phyloP scores from a whole-genome alignment of 805 yeast genomes.

The Tetrapisispora nanseiensis region DNA sequence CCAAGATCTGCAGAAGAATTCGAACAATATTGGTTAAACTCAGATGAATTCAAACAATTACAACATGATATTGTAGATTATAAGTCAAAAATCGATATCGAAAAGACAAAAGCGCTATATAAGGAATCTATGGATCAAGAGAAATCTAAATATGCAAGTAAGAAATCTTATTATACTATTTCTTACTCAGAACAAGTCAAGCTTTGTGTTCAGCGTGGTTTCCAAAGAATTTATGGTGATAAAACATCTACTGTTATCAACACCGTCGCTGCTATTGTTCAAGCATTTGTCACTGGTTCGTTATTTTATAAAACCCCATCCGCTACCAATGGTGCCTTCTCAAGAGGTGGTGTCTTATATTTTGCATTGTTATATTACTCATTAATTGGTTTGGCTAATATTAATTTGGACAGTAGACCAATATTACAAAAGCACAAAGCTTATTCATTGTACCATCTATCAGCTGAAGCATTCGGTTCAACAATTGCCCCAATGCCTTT shows the following conservation, averaged over 20 bases:
- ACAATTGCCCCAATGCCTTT: constrained; percentile 54
- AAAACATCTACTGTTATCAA: constrained; percentile 36
- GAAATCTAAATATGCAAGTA: constrained; percentile 18
- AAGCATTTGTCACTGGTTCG: constrained; percentile 57
- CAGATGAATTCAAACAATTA: constrained; percentile 33
- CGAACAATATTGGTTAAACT: constrained; percentile 35
- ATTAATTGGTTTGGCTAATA: constrained; percentile 40
- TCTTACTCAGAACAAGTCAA: constrained; percentile 37
- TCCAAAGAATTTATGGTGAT: constrained; percentile 49
- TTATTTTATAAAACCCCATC: constrained; percentile 45
- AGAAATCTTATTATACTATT: constrained; percentile 21
- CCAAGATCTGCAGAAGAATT: constrained; percentile 52
- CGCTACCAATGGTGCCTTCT: constrained; percentile 46
- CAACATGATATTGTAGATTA: constrained; percentile 35
- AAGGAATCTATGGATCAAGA: constrained; percentile 23
- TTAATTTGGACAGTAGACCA: constrained; percentile 43
- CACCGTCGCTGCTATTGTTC: constrained; percentile 31
- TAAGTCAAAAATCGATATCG: constrained; percentile 20
- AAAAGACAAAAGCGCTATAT: constrained; percentile 30
- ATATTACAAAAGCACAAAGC: constrained; percentile 62
- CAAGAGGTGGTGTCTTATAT: constrained; percentile 55
- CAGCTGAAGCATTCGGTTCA: constrained; percentile 61
- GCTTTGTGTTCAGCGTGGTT: constrained; percentile 41
- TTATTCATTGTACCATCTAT: constrained; percentile 63
- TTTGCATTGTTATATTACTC: constrained; percentile 47